A percentile compares a stretch with the other conserved stretches of the same genome.
Conservation (phyloP, 2,329 filamentous ascomycete genomes). For the Rachicladosporium sp. region DNA sequence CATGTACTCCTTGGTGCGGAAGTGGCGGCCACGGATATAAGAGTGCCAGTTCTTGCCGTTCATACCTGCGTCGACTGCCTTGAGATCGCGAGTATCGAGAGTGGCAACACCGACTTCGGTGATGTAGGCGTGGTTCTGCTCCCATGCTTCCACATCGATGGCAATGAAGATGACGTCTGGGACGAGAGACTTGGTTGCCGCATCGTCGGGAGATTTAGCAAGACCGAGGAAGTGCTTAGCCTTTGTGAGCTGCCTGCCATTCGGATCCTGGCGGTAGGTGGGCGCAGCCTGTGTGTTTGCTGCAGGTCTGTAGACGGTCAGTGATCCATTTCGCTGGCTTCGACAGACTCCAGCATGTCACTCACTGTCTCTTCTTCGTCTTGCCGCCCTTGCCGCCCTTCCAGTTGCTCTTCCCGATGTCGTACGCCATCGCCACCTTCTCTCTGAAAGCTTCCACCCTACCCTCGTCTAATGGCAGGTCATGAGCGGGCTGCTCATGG, state of each 20-base stretch:
- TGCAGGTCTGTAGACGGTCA: too few species aligned
- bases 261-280: too few species aligned
- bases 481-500: neutral
- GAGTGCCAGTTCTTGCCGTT: constrained; percentile 54
- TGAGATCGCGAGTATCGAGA: constrained; percentile 56
- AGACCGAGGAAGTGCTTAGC: constrained; percentile 4
- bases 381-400: constrained; percentile 20
- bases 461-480: constrained; percentile 18
- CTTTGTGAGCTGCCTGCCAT: too few species aligned
- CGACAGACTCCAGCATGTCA: too few species aligned
- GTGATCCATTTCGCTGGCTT: constrained; percentile 1
- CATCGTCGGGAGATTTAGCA: constrained; percentile 22
- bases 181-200: constrained; percentile 37
- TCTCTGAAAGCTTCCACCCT: constrained; percentile 38
- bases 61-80: constrained; percentile 45
- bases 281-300: too few species aligned
- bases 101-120: constrained; percentile 80
- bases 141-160: constrained; percentile 74
- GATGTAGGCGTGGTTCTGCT: constrained; percentile 51
- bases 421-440: constrained; percentile 42
- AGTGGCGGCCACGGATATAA: constrained; percentile 58
- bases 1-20: constrained; percentile 58
- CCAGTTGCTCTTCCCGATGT: constrained; percentile 38
- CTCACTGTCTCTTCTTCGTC: constrained; percentile 23
- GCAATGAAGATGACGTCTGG: constrained; percentile 56